Evolutionary conservation across 805 yeast genomes (phyloP).

Genomic region (Isabelozyma gotoi): DNA sequence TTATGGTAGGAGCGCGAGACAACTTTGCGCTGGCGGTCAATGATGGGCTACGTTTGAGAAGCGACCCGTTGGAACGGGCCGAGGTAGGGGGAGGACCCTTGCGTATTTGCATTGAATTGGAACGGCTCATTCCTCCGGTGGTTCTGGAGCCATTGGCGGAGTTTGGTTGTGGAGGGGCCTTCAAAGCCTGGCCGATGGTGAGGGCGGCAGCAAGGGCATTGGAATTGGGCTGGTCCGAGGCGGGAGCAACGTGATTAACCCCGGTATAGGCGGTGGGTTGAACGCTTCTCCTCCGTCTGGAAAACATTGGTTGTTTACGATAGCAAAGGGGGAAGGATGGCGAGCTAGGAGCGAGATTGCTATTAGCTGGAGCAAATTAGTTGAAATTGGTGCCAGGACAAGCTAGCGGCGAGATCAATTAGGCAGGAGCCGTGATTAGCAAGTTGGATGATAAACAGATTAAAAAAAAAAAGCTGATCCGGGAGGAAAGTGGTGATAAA

Average conservation of each 20-base stretch:
- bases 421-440: no score
- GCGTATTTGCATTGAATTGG: conserved; percentile 3
- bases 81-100: conserved; percentile 1
- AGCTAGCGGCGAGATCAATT: no score
- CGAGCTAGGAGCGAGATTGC: no score
- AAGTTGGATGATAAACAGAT: no score
- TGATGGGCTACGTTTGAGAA: conserved; percentile 11
- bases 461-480: no score
- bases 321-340: neutral
- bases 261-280: conserved; percentile 42
- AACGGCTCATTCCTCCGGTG: conserved; percentile 4
- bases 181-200: conserved; percentile 37
- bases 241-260: conserved; percentile 35
- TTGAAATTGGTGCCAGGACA: no score
- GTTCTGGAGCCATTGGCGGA: conserved; percentile 9
- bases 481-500: neutral
- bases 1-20: neutral
- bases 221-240: conserved; percentile 33
- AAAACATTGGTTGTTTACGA: conserved; percentile 14
- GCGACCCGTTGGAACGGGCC: conserved; percentile 6
- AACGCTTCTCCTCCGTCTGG: conserved; percentile 27
- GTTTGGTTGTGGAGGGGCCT: conserved; percentile 12
- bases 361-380: no score
- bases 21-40: neutral
- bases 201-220: conserved; percentile 46